These are phyloP conservation scores for Wickerhamiella nectarea DNA, from an alignment of 805 yeast species.

Conservation along the genomic window DNA sequence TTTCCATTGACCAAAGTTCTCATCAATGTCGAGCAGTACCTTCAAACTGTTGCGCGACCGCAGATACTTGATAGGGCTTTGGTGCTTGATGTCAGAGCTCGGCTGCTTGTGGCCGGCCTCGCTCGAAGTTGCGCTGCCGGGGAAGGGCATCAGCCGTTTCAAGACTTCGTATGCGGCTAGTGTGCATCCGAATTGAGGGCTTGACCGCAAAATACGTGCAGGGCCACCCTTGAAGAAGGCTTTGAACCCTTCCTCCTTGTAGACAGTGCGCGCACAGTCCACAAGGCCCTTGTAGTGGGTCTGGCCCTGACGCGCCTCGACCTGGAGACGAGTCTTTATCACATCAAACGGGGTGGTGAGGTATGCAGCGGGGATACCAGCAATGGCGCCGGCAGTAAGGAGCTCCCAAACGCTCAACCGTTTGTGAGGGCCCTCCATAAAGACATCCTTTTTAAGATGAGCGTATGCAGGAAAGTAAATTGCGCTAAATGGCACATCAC, in stretches of 20 bases:
- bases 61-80: conserved; percentile 27
- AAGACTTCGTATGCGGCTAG: conserved; percentile 92
- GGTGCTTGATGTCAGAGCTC: conserved; percentile 19
- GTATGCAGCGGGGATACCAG: conserved; percentile 97
- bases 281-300: conserved; percentile 59
- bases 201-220: conserved; percentile 86
- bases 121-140: conserved; percentile 26
- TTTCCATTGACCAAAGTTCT: conserved; percentile 29
- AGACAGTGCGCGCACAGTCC: conserved; percentile 63
- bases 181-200: conserved; percentile 97
- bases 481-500: conserved; percentile 95
- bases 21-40: conserved; percentile 32
- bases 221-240: conserved; percentile 95
- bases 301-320: conserved; percentile 66
- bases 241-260: conserved; percentile 65
- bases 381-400: conserved; percentile 77
- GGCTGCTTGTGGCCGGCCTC: conserved; percentile 34
- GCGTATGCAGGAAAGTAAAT: conserved; percentile 96
- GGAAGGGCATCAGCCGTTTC: conserved; percentile 64
- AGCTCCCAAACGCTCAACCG: conserved; percentile 71
- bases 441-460: conserved; percentile 69
- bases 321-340: conserved; percentile 85
- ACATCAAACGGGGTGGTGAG: conserved; percentile 96
- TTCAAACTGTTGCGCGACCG: conserved; percentile 31
- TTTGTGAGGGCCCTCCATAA: conserved; percentile 68